These are phyloP conservation scores for Fraxinus latifolia DNA, from an alignment of 305 asterid genomes.

Conservation along the genomic window DNA sequence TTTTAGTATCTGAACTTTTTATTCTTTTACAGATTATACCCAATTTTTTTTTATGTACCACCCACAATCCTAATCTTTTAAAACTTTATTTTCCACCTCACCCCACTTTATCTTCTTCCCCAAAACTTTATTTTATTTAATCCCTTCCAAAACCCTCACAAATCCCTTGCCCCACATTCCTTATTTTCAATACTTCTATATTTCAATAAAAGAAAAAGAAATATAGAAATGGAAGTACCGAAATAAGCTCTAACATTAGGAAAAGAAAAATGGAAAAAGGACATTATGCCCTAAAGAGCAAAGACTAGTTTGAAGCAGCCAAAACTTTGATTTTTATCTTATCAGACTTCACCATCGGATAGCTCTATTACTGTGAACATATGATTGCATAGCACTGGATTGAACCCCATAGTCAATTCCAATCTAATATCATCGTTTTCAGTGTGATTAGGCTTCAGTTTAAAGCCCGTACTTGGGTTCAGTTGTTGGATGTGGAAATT, in stretches of 20 bases:
- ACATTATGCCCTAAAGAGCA: not conserved
- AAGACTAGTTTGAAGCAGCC: constrained; percentile 21
- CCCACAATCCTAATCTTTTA: no score
- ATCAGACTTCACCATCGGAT: constrained; percentile 26
- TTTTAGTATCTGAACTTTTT: no score
- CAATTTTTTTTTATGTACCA: no score
- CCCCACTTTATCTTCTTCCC: no score
- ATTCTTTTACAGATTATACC: no score
- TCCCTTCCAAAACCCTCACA: no score
- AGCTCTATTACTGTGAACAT: constrained; percentile 22
- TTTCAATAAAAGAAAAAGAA: not conserved
- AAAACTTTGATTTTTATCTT: constrained; percentile 18
- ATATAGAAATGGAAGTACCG: constrained; percentile 1
- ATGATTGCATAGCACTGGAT: constrained; percentile 21
- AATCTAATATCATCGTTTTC: constrained; percentile 32
- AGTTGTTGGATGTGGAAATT: not conserved
- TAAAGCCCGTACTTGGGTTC: constrained; percentile 22
- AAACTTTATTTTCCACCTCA: no score
- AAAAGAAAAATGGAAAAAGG: not conserved
- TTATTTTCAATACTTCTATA: not conserved
- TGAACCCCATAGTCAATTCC: constrained; percentile 54
- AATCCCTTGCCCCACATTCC: no score
- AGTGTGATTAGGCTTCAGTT: constrained; percentile 20
- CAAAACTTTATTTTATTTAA: no score
- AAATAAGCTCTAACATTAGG: not conserved